A percentile compares a stretch with the other conserved stretches of the same genome.
These are phyloP conservation scores for Candida mesenterica DNA, from an alignment of 1,139 yeast genomes.

Conservation along the genomic window DNA sequence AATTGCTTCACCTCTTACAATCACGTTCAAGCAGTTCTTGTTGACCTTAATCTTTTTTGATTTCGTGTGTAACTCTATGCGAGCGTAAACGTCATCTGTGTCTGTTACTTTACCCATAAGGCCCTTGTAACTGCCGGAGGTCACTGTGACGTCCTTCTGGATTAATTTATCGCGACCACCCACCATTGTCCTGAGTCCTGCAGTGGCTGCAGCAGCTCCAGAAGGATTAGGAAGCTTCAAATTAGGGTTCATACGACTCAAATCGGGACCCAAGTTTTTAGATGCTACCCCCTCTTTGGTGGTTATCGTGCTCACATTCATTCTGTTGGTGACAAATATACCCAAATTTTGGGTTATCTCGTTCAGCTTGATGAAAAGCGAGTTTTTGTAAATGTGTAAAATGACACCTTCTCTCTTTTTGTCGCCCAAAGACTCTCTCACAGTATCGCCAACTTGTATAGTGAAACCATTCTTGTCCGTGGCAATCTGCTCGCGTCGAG, in stretches of 20 bases:
- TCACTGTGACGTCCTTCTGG: slow-evolving; percentile 81
- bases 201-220: slow-evolving; percentile 48
- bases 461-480: slow-evolving; percentile 86
- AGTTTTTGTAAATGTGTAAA: slow-evolving; percentile 78
- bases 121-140: slow-evolving; percentile 92
- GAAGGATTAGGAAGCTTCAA: slow-evolving; percentile 42
- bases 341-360: slow-evolving; percentile 84
- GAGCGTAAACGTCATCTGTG: slow-evolving; percentile 85
- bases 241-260: slow-evolving; percentile 85
- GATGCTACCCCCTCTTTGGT: slow-evolving; percentile 72
- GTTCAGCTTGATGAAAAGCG: slow-evolving; percentile 76
- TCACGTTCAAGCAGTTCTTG: slow-evolving; percentile 72
- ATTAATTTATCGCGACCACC: slow-evolving; percentile 80
- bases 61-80: slow-evolving; percentile 92
- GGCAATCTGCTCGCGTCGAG: slow-evolving; percentile 73
- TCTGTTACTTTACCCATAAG: slow-evolving; percentile 91
- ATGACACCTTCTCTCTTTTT: slow-evolving; percentile 81
- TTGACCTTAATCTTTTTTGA: slow-evolving; percentile 84
- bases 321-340: slow-evolving; percentile 76
- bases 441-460: slow-evolving; percentile 86
- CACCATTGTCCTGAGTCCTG: slow-evolving; percentile 53
- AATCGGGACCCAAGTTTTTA: slow-evolving; percentile 59
- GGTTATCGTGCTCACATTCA: slow-evolving; percentile 78
- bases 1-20: slow-evolving; percentile 61
- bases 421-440: slow-evolving; percentile 70